phyloP scores from a whole-genome alignment of 345 rosid species.

The Microcos paniculata region DNA sequence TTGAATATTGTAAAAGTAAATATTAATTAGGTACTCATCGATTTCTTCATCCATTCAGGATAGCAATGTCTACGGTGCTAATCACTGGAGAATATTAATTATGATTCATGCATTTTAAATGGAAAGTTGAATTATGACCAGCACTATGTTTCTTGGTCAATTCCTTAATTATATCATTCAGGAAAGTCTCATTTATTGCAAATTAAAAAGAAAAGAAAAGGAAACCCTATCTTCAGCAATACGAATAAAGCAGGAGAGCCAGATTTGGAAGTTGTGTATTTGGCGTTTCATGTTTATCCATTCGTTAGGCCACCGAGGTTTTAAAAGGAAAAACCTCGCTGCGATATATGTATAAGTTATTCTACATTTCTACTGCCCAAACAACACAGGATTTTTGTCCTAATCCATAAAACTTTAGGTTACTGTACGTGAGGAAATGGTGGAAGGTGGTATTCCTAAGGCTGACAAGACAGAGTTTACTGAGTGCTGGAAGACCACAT shows the following conservation, averaged over 20 bases:
- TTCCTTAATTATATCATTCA: background rate
- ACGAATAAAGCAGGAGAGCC: background rate
- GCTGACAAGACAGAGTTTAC: slow-evolving; percentile 69
- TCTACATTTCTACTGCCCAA: too few species aligned
- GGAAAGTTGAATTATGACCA: background rate
- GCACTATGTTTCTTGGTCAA: background rate
- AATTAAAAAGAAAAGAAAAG: too few species aligned
- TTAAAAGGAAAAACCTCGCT: background rate
- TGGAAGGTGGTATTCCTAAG: slow-evolving; percentile 64
- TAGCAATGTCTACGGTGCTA: background rate
- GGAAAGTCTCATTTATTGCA: too few species aligned
- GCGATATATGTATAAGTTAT: background rate
- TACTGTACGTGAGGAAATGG: slow-evolving; percentile 38
- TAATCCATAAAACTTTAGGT: background rate
- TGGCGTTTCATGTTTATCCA: background rate
- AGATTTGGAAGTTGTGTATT: background rate
- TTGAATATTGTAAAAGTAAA: too few species aligned
- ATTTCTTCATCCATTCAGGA: background rate
- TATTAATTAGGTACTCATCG: too few species aligned
- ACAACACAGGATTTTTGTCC: background rate
- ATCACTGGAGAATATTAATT: background rate
- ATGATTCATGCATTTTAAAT: background rate
- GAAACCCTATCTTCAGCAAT: background rate
- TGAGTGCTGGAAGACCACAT: slow-evolving; percentile 70
- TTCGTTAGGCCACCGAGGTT: background rate